These are phyloP conservation scores for Globisporangium solare DNA, from an alignment of 352 stramenopile genomes.

Conservation along the genomic window DNA sequence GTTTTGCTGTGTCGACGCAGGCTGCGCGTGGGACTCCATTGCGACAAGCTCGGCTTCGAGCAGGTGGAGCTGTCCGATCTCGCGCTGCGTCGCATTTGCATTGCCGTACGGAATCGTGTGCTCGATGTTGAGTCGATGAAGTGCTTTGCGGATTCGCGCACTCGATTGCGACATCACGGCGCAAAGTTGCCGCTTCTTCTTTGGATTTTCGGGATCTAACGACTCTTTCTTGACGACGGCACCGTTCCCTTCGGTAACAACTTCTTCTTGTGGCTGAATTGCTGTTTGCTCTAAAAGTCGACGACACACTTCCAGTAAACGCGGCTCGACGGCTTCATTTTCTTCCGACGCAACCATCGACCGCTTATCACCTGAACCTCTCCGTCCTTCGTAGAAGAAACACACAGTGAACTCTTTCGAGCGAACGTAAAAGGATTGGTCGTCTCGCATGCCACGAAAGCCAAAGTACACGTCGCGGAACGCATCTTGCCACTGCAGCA, in stretches of 20 bases:
- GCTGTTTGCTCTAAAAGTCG: slow-evolving; percentile 14
- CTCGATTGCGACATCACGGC: slow-evolving; percentile 72
- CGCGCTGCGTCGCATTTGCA: slow-evolving; percentile 28
- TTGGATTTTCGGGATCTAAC: background rate
- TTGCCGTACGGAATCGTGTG: slow-evolving; percentile 59
- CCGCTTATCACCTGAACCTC: background rate
- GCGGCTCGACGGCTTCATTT: background rate
- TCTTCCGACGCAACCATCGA: background rate
- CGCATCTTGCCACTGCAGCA: slow-evolving; percentile 58
- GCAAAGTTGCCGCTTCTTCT: slow-evolving; percentile 20
- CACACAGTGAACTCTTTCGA: slow-evolving; percentile 61
- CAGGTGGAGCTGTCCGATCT: slow-evolving; percentile 41
- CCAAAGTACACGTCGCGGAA: slow-evolving; percentile 69
- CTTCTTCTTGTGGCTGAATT: background rate
- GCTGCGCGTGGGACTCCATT: slow-evolving; percentile 11
- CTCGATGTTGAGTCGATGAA: slow-evolving; percentile 55
- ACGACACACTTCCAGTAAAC: slow-evolving; percentile 34
- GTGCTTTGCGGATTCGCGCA: slow-evolving; percentile 49
- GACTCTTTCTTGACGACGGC: background rate
- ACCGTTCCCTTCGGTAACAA: background rate
- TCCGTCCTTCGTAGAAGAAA: slow-evolving; percentile 31
- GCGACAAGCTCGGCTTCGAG: slow-evolving; percentile 38
- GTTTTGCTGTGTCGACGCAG: slow-evolving; percentile 18
- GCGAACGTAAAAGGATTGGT: slow-evolving; percentile 45
- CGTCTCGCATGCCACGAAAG: slow-evolving; percentile 24